These are phyloP conservation scores for Musa balbisiana DNA, from an alignment of 202 grass and related monocot genomes.

Conservation along the genomic window DNA sequence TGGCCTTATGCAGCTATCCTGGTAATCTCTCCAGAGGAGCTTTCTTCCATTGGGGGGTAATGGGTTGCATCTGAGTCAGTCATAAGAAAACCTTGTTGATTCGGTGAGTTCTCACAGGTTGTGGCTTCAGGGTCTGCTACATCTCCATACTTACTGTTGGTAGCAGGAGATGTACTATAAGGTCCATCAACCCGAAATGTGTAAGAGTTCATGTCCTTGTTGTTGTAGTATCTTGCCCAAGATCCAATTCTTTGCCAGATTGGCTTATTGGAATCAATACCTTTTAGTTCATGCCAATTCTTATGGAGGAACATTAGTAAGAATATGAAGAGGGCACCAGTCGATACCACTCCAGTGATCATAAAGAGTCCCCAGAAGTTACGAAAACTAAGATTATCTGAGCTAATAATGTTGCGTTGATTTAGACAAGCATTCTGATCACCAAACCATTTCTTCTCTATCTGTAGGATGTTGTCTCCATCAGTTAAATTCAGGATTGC, in stretches of 20 bases:
- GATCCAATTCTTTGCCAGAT: not conserved
- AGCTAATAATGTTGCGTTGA: constrained; percentile 19
- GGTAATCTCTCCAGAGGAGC: not conserved
- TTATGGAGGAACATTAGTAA: constrained; percentile 20
- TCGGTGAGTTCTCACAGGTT: constrained; percentile 3
- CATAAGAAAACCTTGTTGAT: not conserved
- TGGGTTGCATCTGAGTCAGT: not conserved
- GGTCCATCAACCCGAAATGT: not conserved
- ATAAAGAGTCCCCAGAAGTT: constrained; percentile 37
- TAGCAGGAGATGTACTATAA: not conserved
- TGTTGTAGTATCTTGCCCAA: constrained; percentile 6
- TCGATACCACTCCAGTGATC: constrained; percentile 31
- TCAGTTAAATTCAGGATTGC: constrained; percentile 57
- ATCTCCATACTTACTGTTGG: not conserved
- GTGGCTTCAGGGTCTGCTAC: not conserved
- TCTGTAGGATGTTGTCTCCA: constrained; percentile 30
- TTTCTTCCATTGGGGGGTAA: constrained; percentile 13
- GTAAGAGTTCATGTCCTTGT: constrained; percentile 6
- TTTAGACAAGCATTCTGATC: constrained; percentile 31
- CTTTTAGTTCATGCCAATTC: constrained; percentile 16
- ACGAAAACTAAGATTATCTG: constrained; percentile 22
- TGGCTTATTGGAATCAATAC: not conserved
- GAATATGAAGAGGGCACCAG: constrained; percentile 10
- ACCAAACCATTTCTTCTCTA: constrained; percentile 52
- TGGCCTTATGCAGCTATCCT: not conserved